Conservation (phyloP, 176 grass and related monocot species). For the Chrysopogon serrulatus region DNA sequence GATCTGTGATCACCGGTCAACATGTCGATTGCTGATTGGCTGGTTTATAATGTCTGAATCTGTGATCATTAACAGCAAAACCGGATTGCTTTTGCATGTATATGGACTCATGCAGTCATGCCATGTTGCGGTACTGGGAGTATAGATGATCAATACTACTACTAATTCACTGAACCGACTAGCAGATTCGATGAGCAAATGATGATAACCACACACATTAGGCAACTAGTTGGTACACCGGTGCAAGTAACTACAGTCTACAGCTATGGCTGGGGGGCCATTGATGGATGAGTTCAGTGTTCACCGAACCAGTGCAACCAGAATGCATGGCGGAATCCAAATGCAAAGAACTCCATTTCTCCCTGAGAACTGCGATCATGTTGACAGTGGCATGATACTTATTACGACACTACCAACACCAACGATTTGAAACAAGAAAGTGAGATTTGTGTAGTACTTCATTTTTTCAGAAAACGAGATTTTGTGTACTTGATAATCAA, state of each 20-base stretch:
- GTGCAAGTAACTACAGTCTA: neutral
- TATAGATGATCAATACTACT: neutral
- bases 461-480: too few relatives aligned
- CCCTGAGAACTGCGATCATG: too few relatives aligned
- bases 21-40: neutral
- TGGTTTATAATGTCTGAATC: neutral
- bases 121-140: neutral
- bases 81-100: neutral
- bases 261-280: neutral
- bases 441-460: neutral
- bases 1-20: neutral
- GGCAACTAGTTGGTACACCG: too few relatives aligned
- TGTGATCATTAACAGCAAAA: neutral
- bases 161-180: neutral
- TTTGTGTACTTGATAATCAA: neutral
- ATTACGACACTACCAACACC: neutral
- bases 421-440: neutral
- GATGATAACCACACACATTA: neutral
- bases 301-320: neutral
- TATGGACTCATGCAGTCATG: neutral
- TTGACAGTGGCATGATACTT: neutral
- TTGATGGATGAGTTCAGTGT: neutral
- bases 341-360: neutral
- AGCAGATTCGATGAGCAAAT: neutral
- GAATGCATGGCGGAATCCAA: neutral